Conservation (phyloP, 441 rosid species). For the Populus tomentosa region DNA sequence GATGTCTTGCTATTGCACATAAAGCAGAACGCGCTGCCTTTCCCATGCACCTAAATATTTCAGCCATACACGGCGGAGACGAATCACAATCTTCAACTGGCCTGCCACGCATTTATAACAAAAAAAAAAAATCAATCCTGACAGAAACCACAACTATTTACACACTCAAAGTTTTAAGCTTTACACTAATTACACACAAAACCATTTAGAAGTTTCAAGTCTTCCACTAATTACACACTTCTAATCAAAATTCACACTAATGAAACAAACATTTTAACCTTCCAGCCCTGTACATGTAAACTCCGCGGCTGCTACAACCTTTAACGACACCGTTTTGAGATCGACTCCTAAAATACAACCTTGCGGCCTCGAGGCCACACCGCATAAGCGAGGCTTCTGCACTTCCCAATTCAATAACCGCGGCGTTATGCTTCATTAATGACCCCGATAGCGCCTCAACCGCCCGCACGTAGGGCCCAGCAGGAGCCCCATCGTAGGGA, state of each 20-base stretch:
- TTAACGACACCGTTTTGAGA: conserved; percentile 38
- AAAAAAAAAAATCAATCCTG: not conserved
- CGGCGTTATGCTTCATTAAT: conserved; percentile 76
- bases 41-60: conserved; percentile 85
- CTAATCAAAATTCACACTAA: not conserved
- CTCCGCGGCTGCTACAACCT: conserved; percentile 49
- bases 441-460: conserved; percentile 80
- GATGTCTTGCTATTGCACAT: conserved; percentile 85
- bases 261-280: conserved; percentile 38
- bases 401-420: conserved; percentile 68
- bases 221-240: not conserved
- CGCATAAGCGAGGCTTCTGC: conserved; percentile 70
- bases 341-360: conserved; percentile 66
- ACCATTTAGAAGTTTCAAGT: not conserved
- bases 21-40: conserved; percentile 89
- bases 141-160: not conserved
- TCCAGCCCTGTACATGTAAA: conserved; percentile 84
- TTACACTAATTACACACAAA: not conserved
- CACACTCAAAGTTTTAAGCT: not conserved
- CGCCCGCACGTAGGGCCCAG: conserved; percentile 52
- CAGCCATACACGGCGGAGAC: conserved; percentile 95
- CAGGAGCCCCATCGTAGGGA: conserved; percentile 77
- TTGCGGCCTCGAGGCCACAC: conserved; percentile 79
- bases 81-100: conserved; percentile 88
- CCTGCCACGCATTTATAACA: conserved; percentile 32